Evolutionary conservation across 148 eudicot species (phyloP), one percentile per base, ranked within the genome.

Genomic region (Camellia sinensis): DNA sequence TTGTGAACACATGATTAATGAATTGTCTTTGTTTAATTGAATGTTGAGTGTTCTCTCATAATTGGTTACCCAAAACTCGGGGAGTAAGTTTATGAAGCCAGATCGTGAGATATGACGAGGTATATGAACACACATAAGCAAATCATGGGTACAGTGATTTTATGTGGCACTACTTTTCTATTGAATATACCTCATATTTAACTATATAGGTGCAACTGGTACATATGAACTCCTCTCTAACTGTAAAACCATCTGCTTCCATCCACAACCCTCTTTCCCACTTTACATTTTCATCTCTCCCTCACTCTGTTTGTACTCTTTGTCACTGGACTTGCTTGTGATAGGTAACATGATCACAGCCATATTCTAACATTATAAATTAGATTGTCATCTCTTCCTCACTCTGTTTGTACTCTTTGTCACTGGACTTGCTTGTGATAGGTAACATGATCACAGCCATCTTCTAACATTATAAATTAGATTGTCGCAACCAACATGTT

Each of bases 221-320:
- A 48, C 69, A 44, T n/a, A 66, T 2, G 53, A 67, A 60, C 75
- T 68, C 68, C 56, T 59, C 44, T 60, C 41, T 48, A 62, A 18
- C 79, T 61, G 54, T 69, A 69, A 67, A 69, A 41, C 78, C 65
- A 44, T 53, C 22, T 41, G 73, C 43, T 59, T 65, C 78, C 64
- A 52, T 41, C 44, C 46, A 73, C 73, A 37, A 43, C 69, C 71
- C 40, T 19, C 53, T 18, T 69, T 18, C 52, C 50, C 48, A 19
- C 76, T 69, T 45, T 46, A 48, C 45, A 12, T 48, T 21, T 19
- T 54, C 6, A 15, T 22, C 70, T 81, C 48, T 70, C 44, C 79
- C 44, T 46, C 19, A 6, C 59, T 45, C 70, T 7, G 50, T 22
- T 12, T 19, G 15, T 46, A 29, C 29, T 19, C 1, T 19, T 43